Evolutionary conservation across 495 filamentous ascomycete species (phyloP).

Genomic region (Aspergillus hancockii): DNA sequence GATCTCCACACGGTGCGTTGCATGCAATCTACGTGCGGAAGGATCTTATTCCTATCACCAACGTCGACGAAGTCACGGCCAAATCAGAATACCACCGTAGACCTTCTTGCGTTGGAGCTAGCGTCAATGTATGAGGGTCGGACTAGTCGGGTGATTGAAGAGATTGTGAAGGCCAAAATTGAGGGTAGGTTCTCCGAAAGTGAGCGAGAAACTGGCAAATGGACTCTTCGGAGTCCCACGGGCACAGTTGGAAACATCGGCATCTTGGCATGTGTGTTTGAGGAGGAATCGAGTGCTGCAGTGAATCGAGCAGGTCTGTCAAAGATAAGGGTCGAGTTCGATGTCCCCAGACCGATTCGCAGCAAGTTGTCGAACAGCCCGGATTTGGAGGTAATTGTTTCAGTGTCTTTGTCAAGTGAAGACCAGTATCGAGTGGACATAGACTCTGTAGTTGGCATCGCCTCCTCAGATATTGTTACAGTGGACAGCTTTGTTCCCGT

Average conservation of each 20-base stretch:
- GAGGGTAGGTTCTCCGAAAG: slow-evolving; percentile 78
- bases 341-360: slow-evolving; percentile 33
- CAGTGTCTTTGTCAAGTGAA: slow-evolving; percentile 31
- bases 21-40: slow-evolving; percentile 73
- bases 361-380: slow-evolving; percentile 31
- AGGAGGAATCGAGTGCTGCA: slow-evolving; percentile 52
- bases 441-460: slow-evolving; percentile 59
- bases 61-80: slow-evolving; percentile 56
- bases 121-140: slow-evolving; percentile 76
- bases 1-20: slow-evolving; percentile 70
- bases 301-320: slow-evolving; percentile 31
- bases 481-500: slow-evolving; percentile 66
- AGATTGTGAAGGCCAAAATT: slow-evolving; percentile 80
- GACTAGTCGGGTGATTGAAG: slow-evolving; percentile 76
- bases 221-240: slow-evolving; percentile 70
- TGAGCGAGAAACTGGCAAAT: slow-evolving; percentile 76
- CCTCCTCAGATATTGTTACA: slow-evolving; percentile 67
- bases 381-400: slow-evolving; percentile 41
- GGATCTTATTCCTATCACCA: slow-evolving; percentile 70
- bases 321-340: slow-evolving; percentile 40
- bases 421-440: slow-evolving; percentile 61
- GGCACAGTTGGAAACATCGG: slow-evolving; percentile 60
- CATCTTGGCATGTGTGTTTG: slow-evolving; percentile 74
- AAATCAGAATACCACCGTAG: slow-evolving; percentile 50
- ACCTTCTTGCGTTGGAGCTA: slow-evolving; percentile 56